Conservation (phyloP, 352 stramenopile species). For the Pythium utonaiense region DNA sequence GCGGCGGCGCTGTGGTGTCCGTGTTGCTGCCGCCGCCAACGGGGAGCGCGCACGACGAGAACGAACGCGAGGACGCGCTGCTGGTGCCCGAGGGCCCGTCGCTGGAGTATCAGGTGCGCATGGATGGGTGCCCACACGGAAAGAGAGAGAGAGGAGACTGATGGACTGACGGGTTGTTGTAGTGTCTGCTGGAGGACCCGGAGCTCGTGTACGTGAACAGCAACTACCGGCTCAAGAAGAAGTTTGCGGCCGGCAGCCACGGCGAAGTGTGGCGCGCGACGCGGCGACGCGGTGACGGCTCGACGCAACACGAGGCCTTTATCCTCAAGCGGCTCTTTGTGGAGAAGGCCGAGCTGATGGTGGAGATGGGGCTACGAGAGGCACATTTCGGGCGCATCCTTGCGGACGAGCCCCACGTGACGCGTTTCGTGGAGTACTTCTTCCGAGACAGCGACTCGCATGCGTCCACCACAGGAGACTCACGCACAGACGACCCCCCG, state of each 20-base stretch:
- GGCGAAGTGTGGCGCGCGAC: constrained; percentile 58
- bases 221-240: constrained; percentile 70
- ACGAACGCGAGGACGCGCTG: not conserved
- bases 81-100: constrained; percentile 40
- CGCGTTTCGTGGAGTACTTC: constrained; percentile 88
- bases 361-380: constrained; percentile 76
- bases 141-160: no score
- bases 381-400: constrained; percentile 74
- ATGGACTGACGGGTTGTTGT: no score
- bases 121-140: no score
- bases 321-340: constrained; percentile 87
- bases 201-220: constrained; percentile 68
- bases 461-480: no score
- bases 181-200: constrained; percentile 51
- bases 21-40: not conserved
- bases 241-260: constrained; percentile 82
- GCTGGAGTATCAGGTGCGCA: constrained; percentile 64
- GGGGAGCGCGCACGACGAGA: not conserved
- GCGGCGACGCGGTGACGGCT: not conserved
- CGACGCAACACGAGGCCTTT: constrained; percentile 43
- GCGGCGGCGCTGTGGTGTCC: not conserved
- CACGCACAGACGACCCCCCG: no score
- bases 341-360: constrained; percentile 55
- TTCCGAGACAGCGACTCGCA: constrained; percentile 30
- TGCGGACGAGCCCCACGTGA: constrained; percentile 50